A percentile compares a stretch with the other conserved stretches of the same genome.
phyloP scores from a whole-genome alignment of 495 filamentous ascomycete species.

The Chlorociboria aeruginascens region DNA sequence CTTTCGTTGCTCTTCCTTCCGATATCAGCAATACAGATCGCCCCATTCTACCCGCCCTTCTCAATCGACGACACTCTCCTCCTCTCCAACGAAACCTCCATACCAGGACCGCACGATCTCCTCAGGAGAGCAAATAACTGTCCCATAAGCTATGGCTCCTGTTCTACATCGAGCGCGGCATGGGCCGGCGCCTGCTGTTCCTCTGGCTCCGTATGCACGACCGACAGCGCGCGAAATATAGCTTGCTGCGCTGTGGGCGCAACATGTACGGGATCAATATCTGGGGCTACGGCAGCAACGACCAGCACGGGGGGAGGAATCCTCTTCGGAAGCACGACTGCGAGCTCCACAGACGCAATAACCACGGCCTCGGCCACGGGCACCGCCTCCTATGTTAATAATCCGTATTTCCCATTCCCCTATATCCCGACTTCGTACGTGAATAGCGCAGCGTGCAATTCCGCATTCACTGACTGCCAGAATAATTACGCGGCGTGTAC shows the following conservation, averaged over 20 bases:
- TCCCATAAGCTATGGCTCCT: conserved; percentile 37
- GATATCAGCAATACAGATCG: conserved; percentile 15
- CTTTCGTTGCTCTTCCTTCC: conserved; percentile 6
- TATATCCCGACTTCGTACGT: conserved; percentile 11
- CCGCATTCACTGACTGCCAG: conserved; percentile 12
- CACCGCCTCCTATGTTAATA: conserved; percentile 13
- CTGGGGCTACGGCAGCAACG: conserved; percentile 8
- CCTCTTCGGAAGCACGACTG: conserved; percentile 9
- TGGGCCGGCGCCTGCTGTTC: conserved; percentile 45
- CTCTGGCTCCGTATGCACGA: conserved; percentile 39
- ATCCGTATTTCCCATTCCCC: conserved; percentile 20
- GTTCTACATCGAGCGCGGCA: conserved; percentile 30
- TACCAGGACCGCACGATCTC: background rate
- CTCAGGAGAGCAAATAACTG: conserved; percentile 31
- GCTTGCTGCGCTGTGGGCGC: conserved; percentile 54
- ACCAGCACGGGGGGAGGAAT: conserved; percentile 20
- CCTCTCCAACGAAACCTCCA: conserved; percentile 5
- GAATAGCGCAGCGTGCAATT: conserved; percentile 12
- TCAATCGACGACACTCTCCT: background rate
- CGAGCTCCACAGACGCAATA: conserved; percentile 8
- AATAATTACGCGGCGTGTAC: conserved; percentile 18
- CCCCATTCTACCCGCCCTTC: conserved; percentile 10
- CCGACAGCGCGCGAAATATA: conserved; percentile 45
- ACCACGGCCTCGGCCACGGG: background rate
- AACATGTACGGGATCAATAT: conserved; percentile 48